phyloP scores from a whole-genome alignment of 805 yeast genomes.

The Wickerhamomyces ciferrii region DNA sequence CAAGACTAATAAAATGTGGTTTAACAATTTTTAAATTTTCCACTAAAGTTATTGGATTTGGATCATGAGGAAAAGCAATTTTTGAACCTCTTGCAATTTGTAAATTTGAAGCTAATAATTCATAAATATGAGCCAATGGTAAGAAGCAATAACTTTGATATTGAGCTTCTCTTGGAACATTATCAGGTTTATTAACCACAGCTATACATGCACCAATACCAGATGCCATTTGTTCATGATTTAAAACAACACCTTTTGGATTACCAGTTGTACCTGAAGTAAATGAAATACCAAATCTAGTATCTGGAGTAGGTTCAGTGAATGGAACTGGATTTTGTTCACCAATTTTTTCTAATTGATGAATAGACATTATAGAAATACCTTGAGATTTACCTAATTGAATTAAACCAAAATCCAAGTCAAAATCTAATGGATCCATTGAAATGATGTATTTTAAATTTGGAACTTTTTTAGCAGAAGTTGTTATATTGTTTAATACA shows the following conservation, averaged over 20 bases:
- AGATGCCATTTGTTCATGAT: constrained; percentile 39
- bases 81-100: constrained; percentile 30
- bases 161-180: constrained; percentile 16
- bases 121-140: constrained; percentile 56
- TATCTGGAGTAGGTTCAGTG: constrained; percentile 36
- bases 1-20: constrained; percentile 42
- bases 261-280: constrained; percentile 61
- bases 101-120: constrained; percentile 38
- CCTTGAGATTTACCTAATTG: constrained; percentile 18
- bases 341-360: constrained; percentile 35
- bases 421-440: constrained; percentile 38
- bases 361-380: constrained; percentile 29
- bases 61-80: constrained; percentile 40
- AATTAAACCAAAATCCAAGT: constrained; percentile 20
- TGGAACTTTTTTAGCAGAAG: constrained; percentile 22
- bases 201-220: constrained; percentile 20
- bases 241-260: constrained; percentile 52
- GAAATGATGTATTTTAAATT: constrained; percentile 38
- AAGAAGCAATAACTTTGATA: constrained; percentile 34
- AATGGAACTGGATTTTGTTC: constrained; percentile 25
- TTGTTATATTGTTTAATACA: constrained; percentile 1
- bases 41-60: constrained; percentile 36
- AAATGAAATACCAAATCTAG: constrained; percentile 44
- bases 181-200: constrained; percentile 19
- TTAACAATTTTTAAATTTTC: constrained; percentile 42